A percentile compares a stretch with the other conserved stretches of the same genome.
Evolutionary conservation across 139 green algal species (phyloP).

Genomic region (Closterium sp.): DNA sequence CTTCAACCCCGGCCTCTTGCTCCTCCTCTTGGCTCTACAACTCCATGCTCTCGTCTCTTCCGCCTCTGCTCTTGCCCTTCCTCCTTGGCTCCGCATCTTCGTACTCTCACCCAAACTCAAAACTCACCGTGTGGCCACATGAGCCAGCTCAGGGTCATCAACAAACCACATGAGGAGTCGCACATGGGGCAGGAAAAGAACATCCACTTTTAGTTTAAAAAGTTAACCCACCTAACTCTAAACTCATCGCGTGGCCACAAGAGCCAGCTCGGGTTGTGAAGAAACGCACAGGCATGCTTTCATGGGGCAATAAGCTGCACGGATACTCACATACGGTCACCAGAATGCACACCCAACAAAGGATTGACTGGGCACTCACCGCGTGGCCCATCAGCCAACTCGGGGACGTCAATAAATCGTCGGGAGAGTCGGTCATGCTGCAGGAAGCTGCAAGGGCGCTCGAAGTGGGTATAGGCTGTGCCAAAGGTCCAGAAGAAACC

Average conservation of each 20-base stretch:
- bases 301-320: neutral
- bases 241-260: constrained; percentile 68
- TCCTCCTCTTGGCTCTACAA: no score
- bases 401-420: constrained; percentile 81
- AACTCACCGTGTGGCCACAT: constrained; percentile 67
- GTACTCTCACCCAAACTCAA: constrained; percentile 61
- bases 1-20: no score
- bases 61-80: no score
- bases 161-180: constrained; percentile 69
- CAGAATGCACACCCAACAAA: no score
- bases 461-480: constrained; percentile 83
- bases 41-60: no score
- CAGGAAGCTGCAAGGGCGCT: constrained; percentile 75
- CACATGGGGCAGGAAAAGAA: constrained; percentile 2
- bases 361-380: no score
- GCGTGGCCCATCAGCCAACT: constrained; percentile 81
- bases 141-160: constrained; percentile 87
- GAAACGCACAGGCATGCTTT: constrained; percentile 63
- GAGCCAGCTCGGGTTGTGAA: constrained; percentile 93
- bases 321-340: no score
- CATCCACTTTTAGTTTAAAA: no score
- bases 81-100: no score
- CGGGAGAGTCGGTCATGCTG: constrained; percentile 72
- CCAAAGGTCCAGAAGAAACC: constrained; percentile 70
- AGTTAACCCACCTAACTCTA: no score